phyloP scores from a whole-genome alignment of 192 early-diverging fungal genomes.

The Coemansia aciculifera region DNA sequence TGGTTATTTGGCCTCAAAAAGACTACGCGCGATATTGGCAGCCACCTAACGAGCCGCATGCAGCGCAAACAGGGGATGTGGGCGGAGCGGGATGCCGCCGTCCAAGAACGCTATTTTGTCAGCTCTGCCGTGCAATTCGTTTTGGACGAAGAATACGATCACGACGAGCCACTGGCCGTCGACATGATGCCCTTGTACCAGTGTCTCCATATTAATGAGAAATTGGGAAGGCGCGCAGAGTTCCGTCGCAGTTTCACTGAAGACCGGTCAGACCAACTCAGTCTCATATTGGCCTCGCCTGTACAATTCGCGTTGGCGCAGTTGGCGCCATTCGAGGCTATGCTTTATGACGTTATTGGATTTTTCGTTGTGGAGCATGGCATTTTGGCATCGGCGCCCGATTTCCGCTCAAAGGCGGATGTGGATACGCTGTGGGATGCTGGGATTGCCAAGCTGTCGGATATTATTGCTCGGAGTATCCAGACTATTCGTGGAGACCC shows the following conservation, averaged over 20 bases:
- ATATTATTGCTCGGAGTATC: slow-evolving; percentile 76
- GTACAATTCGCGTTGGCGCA: slow-evolving; percentile 66
- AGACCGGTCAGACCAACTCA: slow-evolving; percentile 86
- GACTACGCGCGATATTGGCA: slow-evolving; percentile 79
- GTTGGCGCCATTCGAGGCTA: slow-evolving; percentile 58
- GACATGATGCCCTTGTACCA: slow-evolving; percentile 95
- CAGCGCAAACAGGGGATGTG: slow-evolving; percentile 64
- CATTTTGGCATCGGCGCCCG: slow-evolving; percentile 81
- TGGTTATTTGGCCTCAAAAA: slow-evolving; percentile 89
- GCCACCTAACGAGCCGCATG: slow-evolving; percentile 80
- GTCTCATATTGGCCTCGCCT: slow-evolving; percentile 73
- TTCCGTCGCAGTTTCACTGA: slow-evolving; percentile 88
- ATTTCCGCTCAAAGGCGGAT: slow-evolving; percentile 84
- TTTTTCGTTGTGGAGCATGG: slow-evolving; percentile 95
- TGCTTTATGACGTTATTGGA: slow-evolving; percentile 89
- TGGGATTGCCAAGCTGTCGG: slow-evolving; percentile 77
- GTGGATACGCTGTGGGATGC: slow-evolving; percentile 90
- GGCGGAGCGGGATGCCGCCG: slow-evolving; percentile 42
- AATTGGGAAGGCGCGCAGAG: slow-evolving; percentile 82
- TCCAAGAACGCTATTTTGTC: slow-evolving; percentile 57
- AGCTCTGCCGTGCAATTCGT: slow-evolving; percentile 80
- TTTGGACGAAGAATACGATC: slow-evolving; percentile 80
- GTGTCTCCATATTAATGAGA: slow-evolving; percentile 94
- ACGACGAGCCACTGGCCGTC: slow-evolving; percentile 73
- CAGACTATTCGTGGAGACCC: slow-evolving; percentile 77